Conservation (phyloP, 2,329 filamentous ascomycete genomes). For the Stachybotrys chartarum region DNA sequence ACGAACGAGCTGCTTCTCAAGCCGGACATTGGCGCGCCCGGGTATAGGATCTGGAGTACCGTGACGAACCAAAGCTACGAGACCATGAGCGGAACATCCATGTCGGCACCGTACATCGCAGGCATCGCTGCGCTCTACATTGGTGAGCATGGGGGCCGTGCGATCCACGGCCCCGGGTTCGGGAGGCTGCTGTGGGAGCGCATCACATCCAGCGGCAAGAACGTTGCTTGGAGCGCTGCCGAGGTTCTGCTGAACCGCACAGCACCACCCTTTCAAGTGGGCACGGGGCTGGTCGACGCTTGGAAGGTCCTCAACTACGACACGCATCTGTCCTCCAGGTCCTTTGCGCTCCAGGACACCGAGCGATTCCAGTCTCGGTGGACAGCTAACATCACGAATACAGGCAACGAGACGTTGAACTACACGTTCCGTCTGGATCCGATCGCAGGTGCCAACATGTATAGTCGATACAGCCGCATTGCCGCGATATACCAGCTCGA, state of each 20-base stretch:
- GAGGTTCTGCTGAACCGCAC: conserved; percentile 12
- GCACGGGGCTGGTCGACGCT: conserved; percentile 39
- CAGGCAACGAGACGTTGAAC: conserved; percentile 25
- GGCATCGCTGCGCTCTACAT: conserved; percentile 42
- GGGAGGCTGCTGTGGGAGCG: conserved; percentile 23
- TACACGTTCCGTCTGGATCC: conserved; percentile 34
- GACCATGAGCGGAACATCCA: conserved; percentile 45
- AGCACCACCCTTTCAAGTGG: conserved; percentile 31
- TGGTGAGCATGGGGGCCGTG: conserved; percentile 31
- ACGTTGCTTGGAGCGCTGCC: conserved; percentile 20
- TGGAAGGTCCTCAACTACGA: conserved; percentile 31
- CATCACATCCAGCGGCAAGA: conserved; percentile 25
- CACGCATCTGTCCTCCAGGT: conserved; percentile 29
- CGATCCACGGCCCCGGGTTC: conserved; percentile 25
- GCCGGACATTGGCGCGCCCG: conserved; percentile 42
- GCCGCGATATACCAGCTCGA: conserved; percentile 16
- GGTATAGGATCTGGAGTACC: conserved; percentile 43
- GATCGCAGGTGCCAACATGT: conserved; percentile 29
- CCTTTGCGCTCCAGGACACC: conserved; percentile 43
- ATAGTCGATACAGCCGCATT: conserved; percentile 20
- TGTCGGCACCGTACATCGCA: conserved; percentile 48
- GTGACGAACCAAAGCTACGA: conserved; percentile 35
- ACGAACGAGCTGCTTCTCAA: conserved; percentile 43
- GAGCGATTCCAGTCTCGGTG: conserved; percentile 29
- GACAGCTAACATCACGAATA: conserved; percentile 34